These are phyloP conservation scores for Ceratocystis cubensis DNA, from an alignment of 2,329 filamentous ascomycete genomes.

Conservation along the genomic window DNA sequence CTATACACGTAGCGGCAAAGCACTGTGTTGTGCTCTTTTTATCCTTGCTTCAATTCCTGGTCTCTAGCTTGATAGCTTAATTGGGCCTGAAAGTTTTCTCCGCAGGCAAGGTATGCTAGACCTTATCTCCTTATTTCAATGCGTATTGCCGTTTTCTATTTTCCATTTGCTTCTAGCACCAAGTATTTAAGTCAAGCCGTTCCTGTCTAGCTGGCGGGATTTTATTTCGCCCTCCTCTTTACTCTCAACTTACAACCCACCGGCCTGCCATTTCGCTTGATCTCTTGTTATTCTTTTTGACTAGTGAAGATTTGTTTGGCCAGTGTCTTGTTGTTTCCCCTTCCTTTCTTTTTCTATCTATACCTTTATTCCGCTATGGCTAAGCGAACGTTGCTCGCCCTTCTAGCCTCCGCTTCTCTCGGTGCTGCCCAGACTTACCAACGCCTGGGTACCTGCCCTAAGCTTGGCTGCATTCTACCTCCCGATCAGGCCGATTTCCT, in stretches of 20 bases:
- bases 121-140: no score
- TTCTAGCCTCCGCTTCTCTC: slow-evolving; percentile 16
- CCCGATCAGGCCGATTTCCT: slow-evolving; percentile 65
- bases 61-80: neutral
- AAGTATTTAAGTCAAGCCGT: neutral
- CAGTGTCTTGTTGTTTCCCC: neutral
- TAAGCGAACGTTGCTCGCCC: slow-evolving; percentile 15
- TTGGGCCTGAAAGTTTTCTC: neutral
- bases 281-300: neutral
- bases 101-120: neutral
- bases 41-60: neutral
- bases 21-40: neutral
- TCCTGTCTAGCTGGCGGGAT: neutral
- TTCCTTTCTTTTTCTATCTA: no score
- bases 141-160: neutral
- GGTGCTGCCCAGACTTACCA: slow-evolving; percentile 45
- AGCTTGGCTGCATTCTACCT: slow-evolving; percentile 47
- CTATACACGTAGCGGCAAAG: neutral
- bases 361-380: slow-evolving; percentile 9
- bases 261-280: slow-evolving; percentile 1
- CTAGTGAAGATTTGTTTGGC: neutral
- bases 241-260: neutral
- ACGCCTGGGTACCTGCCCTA: slow-evolving; percentile 46
- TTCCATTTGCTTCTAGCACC: no score
- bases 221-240: no score